These are phyloP conservation scores for Candida fluviatilis DNA, from an alignment of 805 yeast species.

Conservation along the genomic window DNA sequence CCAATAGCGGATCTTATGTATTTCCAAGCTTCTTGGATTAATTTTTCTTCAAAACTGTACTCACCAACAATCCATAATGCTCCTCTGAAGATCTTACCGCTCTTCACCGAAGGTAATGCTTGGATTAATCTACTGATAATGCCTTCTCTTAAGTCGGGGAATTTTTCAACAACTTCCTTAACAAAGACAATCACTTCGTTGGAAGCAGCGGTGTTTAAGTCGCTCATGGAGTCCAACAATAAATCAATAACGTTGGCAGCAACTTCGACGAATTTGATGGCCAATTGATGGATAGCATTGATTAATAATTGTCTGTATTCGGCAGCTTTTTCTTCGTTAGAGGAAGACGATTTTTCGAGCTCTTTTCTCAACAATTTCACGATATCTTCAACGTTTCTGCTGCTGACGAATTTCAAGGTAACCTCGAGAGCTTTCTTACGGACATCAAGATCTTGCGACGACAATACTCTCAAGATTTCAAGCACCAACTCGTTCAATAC, in stretches of 20 bases:
- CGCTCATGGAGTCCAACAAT: conserved; percentile 80
- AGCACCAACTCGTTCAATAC: conserved; percentile 76
- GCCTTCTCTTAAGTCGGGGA: conserved; percentile 68
- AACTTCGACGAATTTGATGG: conserved; percentile 83
- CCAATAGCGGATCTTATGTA: conserved; percentile 80
- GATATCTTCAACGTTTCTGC: conserved; percentile 91
- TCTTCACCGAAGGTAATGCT: conserved; percentile 63
- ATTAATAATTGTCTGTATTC: conserved; percentile 89
- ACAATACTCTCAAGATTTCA: conserved; percentile 80
- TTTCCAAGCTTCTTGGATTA: conserved; percentile 82
- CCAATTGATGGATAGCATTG: conserved; percentile 83
- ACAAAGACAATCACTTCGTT: conserved; percentile 86
- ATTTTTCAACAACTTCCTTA: conserved; percentile 90
- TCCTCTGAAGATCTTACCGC: conserved; percentile 90
- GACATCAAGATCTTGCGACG: conserved; percentile 89
- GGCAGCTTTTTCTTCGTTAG: conserved; percentile 72
- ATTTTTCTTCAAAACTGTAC: conserved; percentile 65
- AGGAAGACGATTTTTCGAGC: conserved; percentile 64
- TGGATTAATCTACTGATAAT: conserved; percentile 60
- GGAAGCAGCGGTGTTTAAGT: conserved; percentile 80
- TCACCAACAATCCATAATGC: conserved; percentile 97
- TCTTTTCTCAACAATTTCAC: conserved; percentile 90
- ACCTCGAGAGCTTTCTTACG: conserved; percentile 84
- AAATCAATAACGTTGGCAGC: conserved; percentile 89
- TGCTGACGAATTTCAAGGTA: conserved; percentile 72